Base-by-base conservation (phyloP, 805 yeast species). In the Hanseniaspora lindneri region DNA sequence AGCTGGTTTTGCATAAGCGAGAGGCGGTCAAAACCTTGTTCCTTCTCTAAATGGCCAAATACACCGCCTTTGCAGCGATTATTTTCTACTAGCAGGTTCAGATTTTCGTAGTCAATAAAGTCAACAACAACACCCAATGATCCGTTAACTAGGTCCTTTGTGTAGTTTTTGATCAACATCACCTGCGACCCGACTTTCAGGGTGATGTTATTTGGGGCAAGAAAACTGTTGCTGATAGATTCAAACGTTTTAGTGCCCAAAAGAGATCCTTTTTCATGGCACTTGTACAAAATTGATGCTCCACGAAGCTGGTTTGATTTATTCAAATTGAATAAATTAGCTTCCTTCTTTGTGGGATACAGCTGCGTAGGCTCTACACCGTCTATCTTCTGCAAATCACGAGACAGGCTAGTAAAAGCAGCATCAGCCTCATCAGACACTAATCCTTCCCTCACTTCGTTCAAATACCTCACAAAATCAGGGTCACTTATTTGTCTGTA, bases 401-500 rank as follows among this genome's bases (percentile, higher is more conserved):
- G 63, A 14, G 65, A 58, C 44, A 83, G 62, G 27, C 64, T 68
- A 29, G 62, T 60, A 55, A 83, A 82, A 53, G 75, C 76, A 3
- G 50, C 48, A 11, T 67, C 63, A 3, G 81, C 74, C 14, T 69
- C 68, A 1, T 62, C 64, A n/a, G 75, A 64, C 1, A 83, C 74
- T 3, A 59, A 56, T 0, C 92, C 94, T 48, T 71, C 63, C 60
- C 94, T 71, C 68, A 83, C 73, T 49, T 80, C 83, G 60, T 82
- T 80, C 55, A 83, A 66, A 89, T 83, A 83, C 17, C 73, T 73
- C 37, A 83, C 75, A 58, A 83, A 80, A 43, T 69, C 73, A 41
- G 73, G 67, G 59, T 83, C 94, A 23, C 84, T 83, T 58, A 76
- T 77, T 61, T 83, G 94, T 56, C 94, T 73, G 60, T 81, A 83